Evolutionary conservation across 2,329 filamentous ascomycete species (phyloP).

Genomic region (Colletotrichum paranaense): DNA sequence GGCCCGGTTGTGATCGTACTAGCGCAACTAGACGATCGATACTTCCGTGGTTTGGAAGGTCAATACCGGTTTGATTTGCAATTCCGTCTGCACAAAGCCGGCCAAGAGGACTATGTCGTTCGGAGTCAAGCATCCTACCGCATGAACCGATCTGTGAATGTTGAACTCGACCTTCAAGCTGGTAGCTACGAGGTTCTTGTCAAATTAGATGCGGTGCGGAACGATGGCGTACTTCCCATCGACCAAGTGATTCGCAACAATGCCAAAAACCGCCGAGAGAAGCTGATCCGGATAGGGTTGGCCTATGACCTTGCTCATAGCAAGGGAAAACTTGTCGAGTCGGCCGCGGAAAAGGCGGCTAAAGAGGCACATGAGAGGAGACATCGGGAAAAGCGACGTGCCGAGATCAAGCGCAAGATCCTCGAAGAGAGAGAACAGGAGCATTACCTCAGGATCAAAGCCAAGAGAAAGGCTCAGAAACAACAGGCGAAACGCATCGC

Average conservation of each 20-base stretch:
- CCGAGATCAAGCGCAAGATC: slow-evolving; percentile 51
- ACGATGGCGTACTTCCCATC: slow-evolving; percentile 60
- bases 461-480: slow-evolving; percentile 47
- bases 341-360: slow-evolving; percentile 58
- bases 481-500: slow-evolving; percentile 46
- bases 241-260: slow-evolving; percentile 76
- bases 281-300: slow-evolving; percentile 76
- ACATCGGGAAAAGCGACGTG: slow-evolving; percentile 51
- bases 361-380: slow-evolving; percentile 58
- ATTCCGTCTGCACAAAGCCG: slow-evolving; percentile 64
- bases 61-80: slow-evolving; percentile 66
- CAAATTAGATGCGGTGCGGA: slow-evolving; percentile 77
- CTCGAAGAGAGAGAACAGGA: slow-evolving; percentile 51
- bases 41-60: slow-evolving; percentile 67
- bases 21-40: slow-evolving; percentile 67
- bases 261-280: slow-evolving; percentile 73
- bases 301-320: slow-evolving; percentile 78
- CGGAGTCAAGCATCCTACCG: slow-evolving; percentile 64
- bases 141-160: slow-evolving; percentile 80
- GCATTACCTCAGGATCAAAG: slow-evolving; percentile 50
- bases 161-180: slow-evolving; percentile 79
- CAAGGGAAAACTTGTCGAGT: slow-evolving; percentile 67
- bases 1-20: slow-evolving; percentile 67
- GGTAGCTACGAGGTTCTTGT: slow-evolving; percentile 82
- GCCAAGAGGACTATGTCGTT: slow-evolving; percentile 64